A percentile compares a stretch with the other conserved stretches of the same genome.
Evolutionary conservation across 73 alveolate genomes (phyloP).

Genomic region (Symbiodinium natans): DNA sequence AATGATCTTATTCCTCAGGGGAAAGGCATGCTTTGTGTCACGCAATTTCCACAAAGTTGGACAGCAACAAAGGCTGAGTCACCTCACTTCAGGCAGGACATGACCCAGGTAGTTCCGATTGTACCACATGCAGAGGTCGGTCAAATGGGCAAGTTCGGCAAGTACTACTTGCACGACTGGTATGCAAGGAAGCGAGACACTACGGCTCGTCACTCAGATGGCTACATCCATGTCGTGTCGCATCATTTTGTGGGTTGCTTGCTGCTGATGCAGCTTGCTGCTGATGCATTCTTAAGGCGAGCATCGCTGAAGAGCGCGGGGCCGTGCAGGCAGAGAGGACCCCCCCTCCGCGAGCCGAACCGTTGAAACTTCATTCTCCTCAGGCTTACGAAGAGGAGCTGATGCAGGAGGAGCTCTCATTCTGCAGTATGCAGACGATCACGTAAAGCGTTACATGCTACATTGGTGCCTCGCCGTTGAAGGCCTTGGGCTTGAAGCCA

Average conservation of each 20-base stretch:
- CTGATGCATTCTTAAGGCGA: not conserved
- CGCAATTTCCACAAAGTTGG: too few species aligned
- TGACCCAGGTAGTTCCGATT: too few species aligned
- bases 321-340: conserved; percentile 51
- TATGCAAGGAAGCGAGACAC: conserved; percentile 84
- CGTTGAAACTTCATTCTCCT: too few species aligned
- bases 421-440: not conserved
- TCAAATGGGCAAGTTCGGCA: conserved; percentile 91
- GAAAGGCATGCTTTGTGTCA: too few species aligned
- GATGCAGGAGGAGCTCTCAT: conserved; percentile 56
- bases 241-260: not conserved
- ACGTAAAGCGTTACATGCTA: not conserved
- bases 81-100: too few species aligned
- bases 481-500: conserved; percentile 90
- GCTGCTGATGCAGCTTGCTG: not conserved
- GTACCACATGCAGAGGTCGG: conserved; percentile 69
- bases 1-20: too few species aligned
- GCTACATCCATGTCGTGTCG: not conserved
- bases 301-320: conserved; percentile 80
- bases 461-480: too few species aligned
- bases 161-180: conserved; percentile 93
- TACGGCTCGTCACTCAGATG: not conserved
- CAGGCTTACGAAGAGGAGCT: conserved; percentile 79
- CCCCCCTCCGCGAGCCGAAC: too few species aligned
- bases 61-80: too few species aligned